These are phyloP conservation scores for Geranium rotundifolium DNA, from an alignment of 345 rosid species.

Conservation along the genomic window DNA sequence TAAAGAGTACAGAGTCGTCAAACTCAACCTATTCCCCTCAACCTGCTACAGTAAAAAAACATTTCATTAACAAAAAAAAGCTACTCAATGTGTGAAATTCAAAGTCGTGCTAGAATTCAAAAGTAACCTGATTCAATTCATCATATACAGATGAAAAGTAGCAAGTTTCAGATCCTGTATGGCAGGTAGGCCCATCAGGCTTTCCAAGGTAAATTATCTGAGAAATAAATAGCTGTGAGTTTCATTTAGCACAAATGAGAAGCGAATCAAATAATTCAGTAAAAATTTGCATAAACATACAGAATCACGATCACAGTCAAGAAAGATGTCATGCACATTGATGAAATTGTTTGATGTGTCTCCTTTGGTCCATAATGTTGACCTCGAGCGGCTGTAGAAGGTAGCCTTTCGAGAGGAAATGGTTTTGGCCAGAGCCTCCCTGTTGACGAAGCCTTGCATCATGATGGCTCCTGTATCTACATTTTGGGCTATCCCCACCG, in stretches of 20 bases:
- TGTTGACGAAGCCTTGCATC: constrained; percentile 91
- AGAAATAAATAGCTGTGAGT: constrained; percentile 5
- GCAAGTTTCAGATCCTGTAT: constrained; percentile 87
- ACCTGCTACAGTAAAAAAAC: constrained; percentile 23
- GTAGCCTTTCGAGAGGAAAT: constrained; percentile 74
- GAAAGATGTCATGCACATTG: constrained; percentile 56
- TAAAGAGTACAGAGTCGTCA: constrained; percentile 49
- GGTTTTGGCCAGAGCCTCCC: constrained; percentile 64
- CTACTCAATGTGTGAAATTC: too few relatives aligned
- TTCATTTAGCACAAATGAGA: neutral
- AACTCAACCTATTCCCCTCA: constrained; percentile 38
- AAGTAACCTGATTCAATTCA: constrained; percentile 19
- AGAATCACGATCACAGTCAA: constrained; percentile 80
- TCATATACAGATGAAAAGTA: constrained; percentile 49
- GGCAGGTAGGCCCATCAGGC: constrained; percentile 92
- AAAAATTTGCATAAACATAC: constrained; percentile 28
- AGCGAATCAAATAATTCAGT: neutral
- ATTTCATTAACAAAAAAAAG: too few relatives aligned
- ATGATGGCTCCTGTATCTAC: constrained; percentile 77
- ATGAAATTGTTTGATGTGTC: constrained; percentile 85
- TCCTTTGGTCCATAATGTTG: constrained; percentile 83
- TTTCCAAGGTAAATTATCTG: constrained; percentile 90
- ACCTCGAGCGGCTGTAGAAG: constrained; percentile 79
- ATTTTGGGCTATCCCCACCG: constrained; percentile 89
- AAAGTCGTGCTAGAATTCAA: too few relatives aligned